Percentiles rank a stretch among this genome's conserved stretches.
Conservation (phyloP, 306 rosid genomes). For the Purshia tridentata region DNA sequence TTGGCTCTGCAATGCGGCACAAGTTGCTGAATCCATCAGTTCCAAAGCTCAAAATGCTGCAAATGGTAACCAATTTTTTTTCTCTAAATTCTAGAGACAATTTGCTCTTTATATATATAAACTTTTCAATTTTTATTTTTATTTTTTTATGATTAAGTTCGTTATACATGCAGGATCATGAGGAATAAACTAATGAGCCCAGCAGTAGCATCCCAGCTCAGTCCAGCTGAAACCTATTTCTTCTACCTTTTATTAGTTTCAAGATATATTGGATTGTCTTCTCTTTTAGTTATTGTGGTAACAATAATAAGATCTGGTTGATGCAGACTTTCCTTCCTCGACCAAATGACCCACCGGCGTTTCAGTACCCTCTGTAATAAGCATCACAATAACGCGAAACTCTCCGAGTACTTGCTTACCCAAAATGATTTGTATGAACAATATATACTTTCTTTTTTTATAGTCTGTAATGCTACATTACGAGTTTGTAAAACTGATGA, state of each 20-base stretch:
- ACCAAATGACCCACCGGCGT: background rate
- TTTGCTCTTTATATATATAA: background rate
- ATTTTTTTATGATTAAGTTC: background rate
- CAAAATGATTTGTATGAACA: background rate
- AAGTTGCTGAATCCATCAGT: background rate
- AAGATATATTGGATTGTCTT: too few relatives aligned
- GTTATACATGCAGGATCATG: background rate
- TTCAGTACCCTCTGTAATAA: too few relatives aligned
- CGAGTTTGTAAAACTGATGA: background rate
- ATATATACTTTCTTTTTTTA: background rate
- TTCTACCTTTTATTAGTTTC: background rate
- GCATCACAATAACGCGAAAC: too few relatives aligned
- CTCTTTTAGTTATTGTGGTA: too few relatives aligned
- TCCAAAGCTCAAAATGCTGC: background rate
- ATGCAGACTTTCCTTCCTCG: background rate
- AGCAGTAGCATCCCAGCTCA: too few relatives aligned
- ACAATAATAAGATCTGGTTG: too few relatives aligned
- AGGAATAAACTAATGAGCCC: background rate
- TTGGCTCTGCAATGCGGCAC: too few relatives aligned
- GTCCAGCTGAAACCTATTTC: background rate
- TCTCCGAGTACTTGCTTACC: too few relatives aligned
- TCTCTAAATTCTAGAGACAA: background rate
- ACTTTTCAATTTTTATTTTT: too few relatives aligned
- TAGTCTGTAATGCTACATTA: too few relatives aligned
- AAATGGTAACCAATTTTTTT: background rate